These are phyloP conservation scores for Scleroderma bovista DNA, from an alignment of 768 basidiomycete genomes.

Conservation along the genomic window DNA sequence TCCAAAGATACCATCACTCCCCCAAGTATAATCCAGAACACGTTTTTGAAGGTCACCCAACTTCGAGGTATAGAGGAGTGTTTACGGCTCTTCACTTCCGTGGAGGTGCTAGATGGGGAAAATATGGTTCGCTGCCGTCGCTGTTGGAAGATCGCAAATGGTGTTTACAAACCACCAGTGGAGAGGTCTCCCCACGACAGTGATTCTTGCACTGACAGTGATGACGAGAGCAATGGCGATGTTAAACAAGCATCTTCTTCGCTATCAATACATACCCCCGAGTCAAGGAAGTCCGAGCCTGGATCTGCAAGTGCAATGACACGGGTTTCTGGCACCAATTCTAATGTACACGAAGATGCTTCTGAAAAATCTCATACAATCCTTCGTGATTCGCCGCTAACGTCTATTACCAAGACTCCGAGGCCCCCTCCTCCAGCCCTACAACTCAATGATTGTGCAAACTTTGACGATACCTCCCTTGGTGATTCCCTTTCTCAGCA, in stretches of 20 bases:
- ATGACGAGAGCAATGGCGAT: conserved; percentile 24
- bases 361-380: conserved; percentile 12
- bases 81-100: conserved; percentile 80
- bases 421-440: conserved; percentile 25
- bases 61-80: conserved; percentile 71
- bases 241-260: conserved; percentile 19
- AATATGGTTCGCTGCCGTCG: conserved; percentile 90
- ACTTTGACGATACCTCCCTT: conserved; percentile 15
- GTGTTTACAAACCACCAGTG: conserved; percentile 39
- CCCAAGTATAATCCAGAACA: not conserved
- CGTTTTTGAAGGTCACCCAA: conserved; percentile 1
- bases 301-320: conserved; percentile 6
- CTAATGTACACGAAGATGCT: conserved; percentile 32
- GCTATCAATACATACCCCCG: conserved; percentile 19
- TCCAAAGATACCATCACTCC: conserved; percentile 28
- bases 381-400: conserved; percentile 3
- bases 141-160: conserved; percentile 91
- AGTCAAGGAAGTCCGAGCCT: conserved; percentile 13
- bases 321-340: conserved; percentile 15
- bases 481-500: conserved; percentile 28
- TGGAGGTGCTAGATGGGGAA: conserved; percentile 91
- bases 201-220: conserved; percentile 30
- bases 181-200: conserved; percentile 15
- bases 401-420: conserved; percentile 21
- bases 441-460: conserved; percentile 19